Conservation (phyloP, 2,329 filamentous ascomycete genomes). For the Chrysoporthe austroafricana region DNA sequence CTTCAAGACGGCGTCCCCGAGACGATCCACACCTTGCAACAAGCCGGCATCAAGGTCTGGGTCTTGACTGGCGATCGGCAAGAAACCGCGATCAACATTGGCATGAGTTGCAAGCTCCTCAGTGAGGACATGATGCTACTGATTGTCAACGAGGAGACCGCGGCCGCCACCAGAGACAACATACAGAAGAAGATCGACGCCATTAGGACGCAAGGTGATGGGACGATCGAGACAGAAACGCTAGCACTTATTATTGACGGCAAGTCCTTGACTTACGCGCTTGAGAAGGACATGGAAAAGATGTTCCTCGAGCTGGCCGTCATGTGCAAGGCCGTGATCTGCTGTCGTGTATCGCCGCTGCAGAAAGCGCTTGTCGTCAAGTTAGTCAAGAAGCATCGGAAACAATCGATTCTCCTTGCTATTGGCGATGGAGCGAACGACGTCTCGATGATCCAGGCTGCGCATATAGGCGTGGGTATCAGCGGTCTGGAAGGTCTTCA, state of each 20-base stretch:
- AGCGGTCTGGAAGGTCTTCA: conserved; percentile 96
- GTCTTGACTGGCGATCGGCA: conserved; percentile 96
- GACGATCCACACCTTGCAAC: conserved; percentile 95
- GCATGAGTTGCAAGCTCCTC: conserved; percentile 98
- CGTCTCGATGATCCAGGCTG: conserved; percentile 99
- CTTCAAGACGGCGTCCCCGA: conserved; percentile 97
- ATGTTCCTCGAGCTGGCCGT: conserved; percentile 90
- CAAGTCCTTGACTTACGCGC: conserved; percentile 88
- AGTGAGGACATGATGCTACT: conserved; percentile 98
- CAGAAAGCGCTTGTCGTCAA: conserved; percentile 98
- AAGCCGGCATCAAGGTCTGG: conserved; percentile 98
- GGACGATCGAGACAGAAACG: conserved; percentile 78
- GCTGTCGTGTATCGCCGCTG: conserved; percentile 92
- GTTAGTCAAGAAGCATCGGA: conserved; percentile 88
- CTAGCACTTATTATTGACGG: conserved; percentile 94
- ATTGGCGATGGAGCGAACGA: conserved; percentile 98
- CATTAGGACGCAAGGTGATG: conserved; percentile 79
- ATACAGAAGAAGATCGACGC: conserved; percentile 92
- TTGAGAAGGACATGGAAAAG: conserved; percentile 94
- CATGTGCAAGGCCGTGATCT: conserved; percentile 98
- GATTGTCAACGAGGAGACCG: conserved; percentile 89
- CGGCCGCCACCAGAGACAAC: conserved; percentile 81
- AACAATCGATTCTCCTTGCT: conserved; percentile 88
- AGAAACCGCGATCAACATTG: conserved; percentile 99
- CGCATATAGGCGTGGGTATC: conserved; percentile 96